Base-by-base conservation (phyloP, 495 filamentous ascomycete genomes). In the Neurospora sp. region DNA sequence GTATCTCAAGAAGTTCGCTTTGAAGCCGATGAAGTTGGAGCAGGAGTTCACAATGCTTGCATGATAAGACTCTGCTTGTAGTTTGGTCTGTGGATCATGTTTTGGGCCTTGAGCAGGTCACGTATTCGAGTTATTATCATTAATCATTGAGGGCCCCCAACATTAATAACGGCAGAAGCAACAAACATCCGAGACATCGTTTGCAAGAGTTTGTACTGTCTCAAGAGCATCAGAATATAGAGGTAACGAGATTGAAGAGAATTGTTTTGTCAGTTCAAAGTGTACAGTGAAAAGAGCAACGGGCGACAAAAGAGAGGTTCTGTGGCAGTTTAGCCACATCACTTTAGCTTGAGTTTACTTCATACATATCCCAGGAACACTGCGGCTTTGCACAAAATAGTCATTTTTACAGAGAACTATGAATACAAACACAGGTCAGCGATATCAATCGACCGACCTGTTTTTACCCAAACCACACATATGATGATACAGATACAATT, bases 1-100 rank as follows among this genome's bases (percentile, higher is more conserved):
- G 82, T 96, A 96, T 80, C 82, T 98, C 83, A 97, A 95, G 89
- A 86, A 89, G 76, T 98, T 96, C 82, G 93, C 92, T 72, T 84
- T 97, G 77, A 77, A 78, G 77, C 54, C 54, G 54, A 66, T 31
- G 11, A 60, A 35, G 54, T 2, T 27, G 27, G 54, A 37, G 27
- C 7, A 66, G 54, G 6, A 31, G 12, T 35, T 9, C 6, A 5
- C 2, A 14, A 27, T 18, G 27, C 2, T 66, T 35, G 54, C 2
- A 16, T 18, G 5, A 66, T 37, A 66, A 16, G 54, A 31, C 5
- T 12, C 11, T 54, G 20, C 46, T 27, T 27, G n/a, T 42, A 42
- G 40, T 18, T 18, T 46, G 44, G 44, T 46, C 44, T 20, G 44
- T 8, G n/a, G 1, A 11, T 4, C 46, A 54, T 12, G 10, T 54